phyloP scores from a whole-genome alignment of 192 early-diverging fungal species.

The Backusella psychrophila region DNA sequence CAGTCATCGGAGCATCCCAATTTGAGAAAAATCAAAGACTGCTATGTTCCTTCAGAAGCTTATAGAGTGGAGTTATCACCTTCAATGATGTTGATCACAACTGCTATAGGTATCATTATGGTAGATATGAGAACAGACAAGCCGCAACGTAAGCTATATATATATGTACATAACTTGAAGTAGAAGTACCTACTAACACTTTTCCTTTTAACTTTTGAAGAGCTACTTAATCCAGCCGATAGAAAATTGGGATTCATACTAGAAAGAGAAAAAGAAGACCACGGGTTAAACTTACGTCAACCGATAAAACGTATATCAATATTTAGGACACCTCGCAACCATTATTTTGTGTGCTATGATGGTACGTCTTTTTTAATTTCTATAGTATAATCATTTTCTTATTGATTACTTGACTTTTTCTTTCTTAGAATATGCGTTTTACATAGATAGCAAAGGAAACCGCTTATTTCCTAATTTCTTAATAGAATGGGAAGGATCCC shows the following conservation, averaged over 20 bases:
- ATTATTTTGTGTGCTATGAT: constrained; percentile 92
- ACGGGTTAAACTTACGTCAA: constrained; percentile 15
- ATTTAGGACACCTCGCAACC: constrained; percentile 72
- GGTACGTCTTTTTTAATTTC: constrained; percentile 61
- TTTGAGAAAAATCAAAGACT: constrained; percentile 72
- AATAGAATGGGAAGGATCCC: constrained; percentile 86
- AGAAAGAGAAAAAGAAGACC: constrained; percentile 60
- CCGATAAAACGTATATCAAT: constrained; percentile 77
- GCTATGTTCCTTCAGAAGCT: constrained; percentile 90
- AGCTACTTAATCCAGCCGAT: constrained; percentile 82
- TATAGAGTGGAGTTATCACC: constrained; percentile 80
- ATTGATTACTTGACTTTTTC: background rate
- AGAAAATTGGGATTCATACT: constrained; percentile 79
- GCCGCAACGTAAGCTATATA: constrained; percentile 54
- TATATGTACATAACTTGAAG: background rate
- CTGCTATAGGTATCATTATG: constrained; percentile 88
- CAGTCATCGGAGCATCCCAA: constrained; percentile 33
- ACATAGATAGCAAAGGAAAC: constrained; percentile 83
- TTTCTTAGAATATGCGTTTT: constrained; percentile 82
- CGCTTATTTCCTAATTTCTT: constrained; percentile 70
- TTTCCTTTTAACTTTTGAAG: constrained; percentile 41
- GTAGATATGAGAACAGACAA: constrained; percentile 85
- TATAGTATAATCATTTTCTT: constrained; percentile 50
- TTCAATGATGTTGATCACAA: constrained; percentile 84
- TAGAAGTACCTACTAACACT: background rate